Percentiles rank a stretch among this genome's conserved stretches.
These are phyloP conservation scores for Neoboletus magnificus DNA, from an alignment of 768 basidiomycete genomes.

Conservation along the genomic window DNA sequence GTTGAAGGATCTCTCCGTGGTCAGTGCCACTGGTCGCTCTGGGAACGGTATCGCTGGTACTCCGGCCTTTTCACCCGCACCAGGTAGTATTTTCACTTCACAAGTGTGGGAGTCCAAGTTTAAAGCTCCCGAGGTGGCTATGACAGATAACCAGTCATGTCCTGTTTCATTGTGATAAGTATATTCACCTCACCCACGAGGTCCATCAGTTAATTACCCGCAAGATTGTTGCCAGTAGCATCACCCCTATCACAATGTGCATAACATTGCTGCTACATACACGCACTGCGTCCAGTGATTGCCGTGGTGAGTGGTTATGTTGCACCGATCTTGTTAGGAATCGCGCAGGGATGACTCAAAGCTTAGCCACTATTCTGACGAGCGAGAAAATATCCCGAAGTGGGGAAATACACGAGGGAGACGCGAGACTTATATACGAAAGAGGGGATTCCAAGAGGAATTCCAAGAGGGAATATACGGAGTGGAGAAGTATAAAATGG, in stretches of 20 bases:
- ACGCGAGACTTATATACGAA: too few relatives aligned
- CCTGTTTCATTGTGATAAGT: background rate
- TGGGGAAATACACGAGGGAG: too few relatives aligned
- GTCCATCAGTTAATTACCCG: background rate
- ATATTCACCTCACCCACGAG: background rate
- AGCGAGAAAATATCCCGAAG: too few relatives aligned
- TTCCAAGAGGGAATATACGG: too few relatives aligned
- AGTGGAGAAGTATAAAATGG: too few relatives aligned
- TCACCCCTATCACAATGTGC: background rate
- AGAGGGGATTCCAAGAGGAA: too few relatives aligned
- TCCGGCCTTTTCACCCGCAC: background rate
- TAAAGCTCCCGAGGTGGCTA: background rate
- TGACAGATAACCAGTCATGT: background rate
- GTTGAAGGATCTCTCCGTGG: background rate
- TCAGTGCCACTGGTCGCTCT: background rate
- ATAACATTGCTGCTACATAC: background rate
- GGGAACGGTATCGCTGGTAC: background rate
- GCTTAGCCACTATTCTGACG: too few relatives aligned
- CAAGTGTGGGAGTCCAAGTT: background rate
- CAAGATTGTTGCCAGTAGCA: conserved; percentile 10
- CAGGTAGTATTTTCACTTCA: background rate
- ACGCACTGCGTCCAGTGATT: conserved; percentile 10
- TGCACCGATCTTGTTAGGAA: too few relatives aligned
- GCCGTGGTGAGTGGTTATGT: background rate
- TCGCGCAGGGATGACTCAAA: too few relatives aligned